Conservation (phyloP, 2,329 filamentous ascomycete genomes). For the Ophiognomonia clavigignenti-juglandacearum region DNA sequence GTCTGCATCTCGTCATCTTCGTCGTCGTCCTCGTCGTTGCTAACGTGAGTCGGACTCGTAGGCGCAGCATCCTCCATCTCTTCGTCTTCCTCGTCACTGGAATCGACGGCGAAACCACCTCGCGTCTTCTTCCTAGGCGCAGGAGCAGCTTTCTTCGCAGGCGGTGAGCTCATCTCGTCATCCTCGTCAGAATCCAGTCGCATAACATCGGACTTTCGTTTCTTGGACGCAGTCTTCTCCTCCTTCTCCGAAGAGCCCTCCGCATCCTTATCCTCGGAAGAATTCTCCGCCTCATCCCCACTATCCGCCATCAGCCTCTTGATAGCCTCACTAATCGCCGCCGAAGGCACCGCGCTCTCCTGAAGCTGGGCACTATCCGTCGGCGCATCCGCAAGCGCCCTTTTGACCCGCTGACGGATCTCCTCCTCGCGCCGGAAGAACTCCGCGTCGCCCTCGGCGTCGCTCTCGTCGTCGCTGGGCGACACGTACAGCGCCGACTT, state of each 20-base stretch:
- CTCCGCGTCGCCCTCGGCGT: slow-evolving; percentile 62
- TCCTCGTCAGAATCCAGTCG: slow-evolving; percentile 26
- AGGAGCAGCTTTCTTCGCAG: slow-evolving; percentile 16
- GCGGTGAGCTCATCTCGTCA: slow-evolving; percentile 16
- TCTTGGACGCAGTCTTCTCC: slow-evolving; percentile 19
- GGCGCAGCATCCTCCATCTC: slow-evolving; percentile 16
- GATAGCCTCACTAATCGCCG: slow-evolving; percentile 17
- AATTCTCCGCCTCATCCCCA: slow-evolving; percentile 15
- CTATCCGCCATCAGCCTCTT: slow-evolving; percentile 19
- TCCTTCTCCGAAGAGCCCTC: not conserved
- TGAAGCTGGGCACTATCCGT: slow-evolving; percentile 10
- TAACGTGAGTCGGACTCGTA: not conserved
- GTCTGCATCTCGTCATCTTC: slow-evolving; percentile 19
- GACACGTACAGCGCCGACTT: slow-evolving; percentile 82
- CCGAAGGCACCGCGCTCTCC: slow-evolving; percentile 9
- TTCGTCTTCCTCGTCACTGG: slow-evolving; percentile 30
- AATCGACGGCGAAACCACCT: slow-evolving; percentile 14
- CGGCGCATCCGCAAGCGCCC: slow-evolving; percentile 24
- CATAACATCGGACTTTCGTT: slow-evolving; percentile 25
- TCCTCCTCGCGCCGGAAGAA: slow-evolving; percentile 76
- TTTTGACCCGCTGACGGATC: slow-evolving; percentile 50
- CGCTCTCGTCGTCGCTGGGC: slow-evolving; percentile 84
- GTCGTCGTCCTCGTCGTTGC: not conserved
- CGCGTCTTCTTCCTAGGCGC: slow-evolving; percentile 15
- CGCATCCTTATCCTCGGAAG: not conserved